phyloP scores from a whole-genome alignment of 2,329 filamentous ascomycete genomes.

The Exophiala sideris region DNA sequence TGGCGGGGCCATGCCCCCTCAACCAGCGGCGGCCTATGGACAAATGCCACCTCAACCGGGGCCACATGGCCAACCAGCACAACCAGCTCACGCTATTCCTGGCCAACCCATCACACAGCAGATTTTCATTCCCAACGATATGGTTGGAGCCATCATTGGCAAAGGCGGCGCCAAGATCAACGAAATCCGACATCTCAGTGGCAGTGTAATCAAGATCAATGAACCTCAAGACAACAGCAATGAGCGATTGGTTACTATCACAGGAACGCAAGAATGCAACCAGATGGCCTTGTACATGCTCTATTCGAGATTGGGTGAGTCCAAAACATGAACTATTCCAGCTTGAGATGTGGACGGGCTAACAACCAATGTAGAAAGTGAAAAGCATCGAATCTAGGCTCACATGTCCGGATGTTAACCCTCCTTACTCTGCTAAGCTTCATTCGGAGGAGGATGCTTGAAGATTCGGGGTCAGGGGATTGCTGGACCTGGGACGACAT shows the following conservation, averaged over 20 bases:
- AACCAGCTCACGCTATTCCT: constrained; percentile 64
- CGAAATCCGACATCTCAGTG: constrained; percentile 93
- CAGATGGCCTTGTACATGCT: constrained; percentile 99
- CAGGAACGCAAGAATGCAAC: constrained; percentile 96
- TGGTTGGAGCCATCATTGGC: constrained; percentile 98
- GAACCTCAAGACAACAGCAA: constrained; percentile 99
- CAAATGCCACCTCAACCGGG: constrained; percentile 58
- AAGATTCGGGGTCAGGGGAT: not conserved
- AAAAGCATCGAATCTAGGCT: constrained; percentile 60
- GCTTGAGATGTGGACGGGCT: constrained; percentile 29
- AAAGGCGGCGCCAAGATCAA: constrained; percentile 99
- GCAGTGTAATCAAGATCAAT: constrained; percentile 99
- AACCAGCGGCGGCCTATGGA: constrained; percentile 62
- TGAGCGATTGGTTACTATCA: constrained; percentile 94
- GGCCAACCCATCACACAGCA: constrained; percentile 91
- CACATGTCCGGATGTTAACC: too few species aligned
- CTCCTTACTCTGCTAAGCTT: not conserved
- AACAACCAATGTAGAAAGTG: constrained; percentile 57
- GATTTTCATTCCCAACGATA: constrained; percentile 98
- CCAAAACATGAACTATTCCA: constrained; percentile 32
- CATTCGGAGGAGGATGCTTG: not conserved
- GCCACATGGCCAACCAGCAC: constrained; percentile 64
- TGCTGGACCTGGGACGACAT: too few species aligned
- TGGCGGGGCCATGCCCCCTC: constrained; percentile 68
- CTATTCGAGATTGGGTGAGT: constrained; percentile 88